These are phyloP conservation scores for Cantharellus anzutake DNA, from an alignment of 768 basidiomycete species.

Conservation along the genomic window DNA sequence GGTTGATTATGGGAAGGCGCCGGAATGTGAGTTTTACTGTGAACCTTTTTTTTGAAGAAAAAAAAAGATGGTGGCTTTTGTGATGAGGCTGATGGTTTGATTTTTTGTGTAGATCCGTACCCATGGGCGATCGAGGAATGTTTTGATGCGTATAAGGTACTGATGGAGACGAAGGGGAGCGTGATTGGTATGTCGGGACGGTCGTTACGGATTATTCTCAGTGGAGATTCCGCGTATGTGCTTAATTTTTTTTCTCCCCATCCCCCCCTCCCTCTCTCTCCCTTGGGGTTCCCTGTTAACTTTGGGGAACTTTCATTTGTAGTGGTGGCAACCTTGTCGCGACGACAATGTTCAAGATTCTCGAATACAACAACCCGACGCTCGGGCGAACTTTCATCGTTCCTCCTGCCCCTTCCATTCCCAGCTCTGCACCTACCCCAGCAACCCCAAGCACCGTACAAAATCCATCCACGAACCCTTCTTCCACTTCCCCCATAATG, in stretches of 20 bases:
- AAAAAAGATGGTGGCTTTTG: constrained; percentile 66
- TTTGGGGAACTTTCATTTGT: constrained; percentile 1
- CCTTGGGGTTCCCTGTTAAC: constrained; percentile 18
- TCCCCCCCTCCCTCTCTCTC: neutral
- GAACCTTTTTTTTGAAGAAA: too few relatives aligned
- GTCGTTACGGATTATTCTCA: constrained; percentile 55
- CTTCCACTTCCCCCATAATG: too few relatives aligned
- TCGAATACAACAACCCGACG: constrained; percentile 43
- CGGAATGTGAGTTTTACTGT: neutral
- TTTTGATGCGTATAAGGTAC: constrained; percentile 70
- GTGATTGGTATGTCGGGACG: constrained; percentile 80
- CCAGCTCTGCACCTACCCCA: too few relatives aligned
- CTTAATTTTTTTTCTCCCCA: neutral
- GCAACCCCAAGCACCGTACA: too few relatives aligned
- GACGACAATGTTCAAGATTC: constrained; percentile 65
- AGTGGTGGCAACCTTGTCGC: constrained; percentile 82
- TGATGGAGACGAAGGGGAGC: constrained; percentile 62
- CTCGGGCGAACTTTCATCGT: neutral
- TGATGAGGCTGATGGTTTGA: constrained; percentile 80
- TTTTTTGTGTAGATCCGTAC: constrained; percentile 50
- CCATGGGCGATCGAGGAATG: constrained; percentile 92
- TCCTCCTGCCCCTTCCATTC: too few relatives aligned
- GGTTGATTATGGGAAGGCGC: constrained; percentile 32
- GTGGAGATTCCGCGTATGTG: constrained; percentile 94
- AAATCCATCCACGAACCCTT: too few relatives aligned